phyloP scores from a whole-genome alignment of 2,329 filamentous ascomycete genomes.

The Byssochlamys sp. region DNA sequence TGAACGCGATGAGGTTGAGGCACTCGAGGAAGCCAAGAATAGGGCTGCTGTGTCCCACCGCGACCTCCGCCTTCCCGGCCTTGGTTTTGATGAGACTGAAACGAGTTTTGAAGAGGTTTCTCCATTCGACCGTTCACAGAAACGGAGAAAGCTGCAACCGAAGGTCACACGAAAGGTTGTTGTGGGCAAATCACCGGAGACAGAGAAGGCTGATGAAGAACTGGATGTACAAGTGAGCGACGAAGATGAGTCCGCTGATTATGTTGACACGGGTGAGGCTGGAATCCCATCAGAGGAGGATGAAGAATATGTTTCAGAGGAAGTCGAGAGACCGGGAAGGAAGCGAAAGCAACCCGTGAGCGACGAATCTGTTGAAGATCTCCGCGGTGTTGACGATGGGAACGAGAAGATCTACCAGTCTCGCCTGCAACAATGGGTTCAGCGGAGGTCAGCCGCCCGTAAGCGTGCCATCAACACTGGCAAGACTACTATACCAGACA shows the following conservation, averaged over 20 bases:
- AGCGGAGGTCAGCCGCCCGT: slow-evolving; percentile 52
- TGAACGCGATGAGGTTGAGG: slow-evolving; percentile 45
- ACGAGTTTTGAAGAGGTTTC: slow-evolving; percentile 15
- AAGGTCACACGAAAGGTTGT: not conserved
- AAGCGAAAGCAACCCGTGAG: slow-evolving; percentile 21
- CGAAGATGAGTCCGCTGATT: slow-evolving; percentile 25
- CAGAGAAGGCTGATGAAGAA: slow-evolving; percentile 7
- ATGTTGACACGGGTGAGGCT: slow-evolving; percentile 22
- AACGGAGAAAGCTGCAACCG: slow-evolving; percentile 26
- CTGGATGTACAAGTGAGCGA: slow-evolving; percentile 14
- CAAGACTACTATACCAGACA: slow-evolving; percentile 22
- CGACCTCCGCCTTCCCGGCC: slow-evolving; percentile 62
- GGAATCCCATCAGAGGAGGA: slow-evolving; percentile 25
- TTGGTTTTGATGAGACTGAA: slow-evolving; percentile 45
- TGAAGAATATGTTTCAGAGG: slow-evolving; percentile 21
- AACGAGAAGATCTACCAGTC: slow-evolving; percentile 71
- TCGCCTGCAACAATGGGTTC: slow-evolving; percentile 66
- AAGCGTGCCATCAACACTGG: slow-evolving; percentile 26
- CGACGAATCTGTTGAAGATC: slow-evolving; percentile 43
- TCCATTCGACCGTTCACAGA: slow-evolving; percentile 14
- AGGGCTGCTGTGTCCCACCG: slow-evolving; percentile 56
- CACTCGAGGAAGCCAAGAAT: slow-evolving; percentile 31
- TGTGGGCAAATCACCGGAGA: slow-evolving; percentile 1
- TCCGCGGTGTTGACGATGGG: slow-evolving; percentile 71
- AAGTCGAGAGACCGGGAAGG: slow-evolving; percentile 20